Conservation (phyloP, 2,329 filamentous ascomycete species). For the Scolecobasidium constrictum region DNA sequence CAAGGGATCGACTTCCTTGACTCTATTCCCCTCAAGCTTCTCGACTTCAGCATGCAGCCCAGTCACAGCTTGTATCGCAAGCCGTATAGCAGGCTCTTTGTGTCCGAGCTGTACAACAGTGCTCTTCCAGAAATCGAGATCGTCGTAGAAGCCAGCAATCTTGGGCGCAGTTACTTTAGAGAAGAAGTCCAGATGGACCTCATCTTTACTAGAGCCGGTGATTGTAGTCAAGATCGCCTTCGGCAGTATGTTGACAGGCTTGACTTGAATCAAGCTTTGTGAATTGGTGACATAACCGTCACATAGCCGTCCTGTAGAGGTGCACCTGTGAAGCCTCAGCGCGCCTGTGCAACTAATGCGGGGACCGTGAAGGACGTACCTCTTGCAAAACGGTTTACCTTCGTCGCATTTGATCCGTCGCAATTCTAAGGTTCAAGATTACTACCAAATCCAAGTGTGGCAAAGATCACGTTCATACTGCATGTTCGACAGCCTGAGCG, state of each 20-base stretch:
- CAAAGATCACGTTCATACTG: too few relatives aligned
- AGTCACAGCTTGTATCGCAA: constrained; percentile 4
- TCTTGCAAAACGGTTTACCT: constrained; percentile 3
- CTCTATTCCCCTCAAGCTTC: neutral
- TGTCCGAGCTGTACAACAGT: constrained; percentile 6
- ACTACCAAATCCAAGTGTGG: too few relatives aligned
- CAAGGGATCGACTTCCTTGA: neutral
- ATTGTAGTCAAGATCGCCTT: neutral
- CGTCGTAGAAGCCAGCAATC: constrained; percentile 4
- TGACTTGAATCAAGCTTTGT: neutral
- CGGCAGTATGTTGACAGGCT: neutral
- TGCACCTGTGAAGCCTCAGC: constrained; percentile 7
- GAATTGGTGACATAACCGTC: constrained; percentile 1
- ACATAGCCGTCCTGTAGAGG: constrained; percentile 7
- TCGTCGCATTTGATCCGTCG: constrained; percentile 9
- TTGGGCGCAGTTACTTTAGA: constrained; percentile 2
- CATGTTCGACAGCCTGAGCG: constrained; percentile 6
- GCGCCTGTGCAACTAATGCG: neutral
- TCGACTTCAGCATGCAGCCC: constrained; percentile 6
- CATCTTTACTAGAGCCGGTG: neutral
- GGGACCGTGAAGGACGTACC: neutral
- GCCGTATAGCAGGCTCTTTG: constrained; percentile 6
- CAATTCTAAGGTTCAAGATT: neutral
- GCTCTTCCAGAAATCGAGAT: constrained; percentile 3
- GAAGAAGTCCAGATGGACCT: constrained; percentile 1